Conservation (phyloP, 164 flowering plant genomes). For the Chimonanthus praecox region DNA sequence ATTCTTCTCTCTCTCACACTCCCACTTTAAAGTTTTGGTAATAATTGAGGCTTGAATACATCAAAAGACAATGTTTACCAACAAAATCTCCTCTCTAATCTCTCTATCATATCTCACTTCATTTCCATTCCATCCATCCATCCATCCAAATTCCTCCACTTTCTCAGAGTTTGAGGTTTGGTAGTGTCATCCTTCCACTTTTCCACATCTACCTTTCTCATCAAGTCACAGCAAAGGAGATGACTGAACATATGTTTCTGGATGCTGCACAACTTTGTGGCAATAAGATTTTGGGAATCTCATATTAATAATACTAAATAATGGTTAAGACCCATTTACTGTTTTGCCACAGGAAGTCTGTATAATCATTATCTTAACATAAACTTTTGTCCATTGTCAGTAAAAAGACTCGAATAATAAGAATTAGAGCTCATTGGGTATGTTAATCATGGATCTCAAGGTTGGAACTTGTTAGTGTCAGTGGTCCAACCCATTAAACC, state of each 20-base stretch:
- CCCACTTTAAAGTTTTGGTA: neutral
- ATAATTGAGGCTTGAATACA: neutral
- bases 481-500: neutral
- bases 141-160: conserved; percentile 8
- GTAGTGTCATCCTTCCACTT: conserved; percentile 6
- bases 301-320: neutral
- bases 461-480: neutral
- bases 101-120: neutral
- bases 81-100: neutral
- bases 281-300: neutral
- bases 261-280: neutral
- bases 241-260: neutral
- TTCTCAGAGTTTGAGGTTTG: conserved; percentile 1
- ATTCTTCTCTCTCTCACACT: conserved; percentile 8
- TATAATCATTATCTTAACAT: neutral
- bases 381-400: neutral
- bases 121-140: conserved; percentile 3
- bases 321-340: neutral
- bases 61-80: neutral
- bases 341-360: neutral
- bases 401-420: neutral
- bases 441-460: neutral
- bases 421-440: neutral
- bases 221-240: neutral
- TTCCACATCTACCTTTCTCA: neutral